Conservation (phyloP, 345 rosid species). For the Lagerstroemia speciosa region DNA sequence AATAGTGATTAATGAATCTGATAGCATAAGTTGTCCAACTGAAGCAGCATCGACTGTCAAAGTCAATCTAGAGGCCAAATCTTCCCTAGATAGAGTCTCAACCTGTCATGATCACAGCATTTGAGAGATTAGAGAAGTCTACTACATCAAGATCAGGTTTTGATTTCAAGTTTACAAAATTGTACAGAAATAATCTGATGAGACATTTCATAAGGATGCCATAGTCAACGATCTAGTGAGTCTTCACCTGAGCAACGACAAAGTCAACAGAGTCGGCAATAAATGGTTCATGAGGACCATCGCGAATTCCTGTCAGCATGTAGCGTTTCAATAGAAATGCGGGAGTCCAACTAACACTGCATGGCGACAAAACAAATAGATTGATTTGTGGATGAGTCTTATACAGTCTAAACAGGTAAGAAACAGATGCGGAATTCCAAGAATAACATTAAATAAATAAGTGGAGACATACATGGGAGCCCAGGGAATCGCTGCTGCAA, state of each 20-base stretch:
- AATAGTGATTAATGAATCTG: constrained; percentile 79
- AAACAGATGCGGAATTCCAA: not conserved
- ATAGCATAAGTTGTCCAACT: constrained; percentile 69
- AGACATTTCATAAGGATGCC: not conserved
- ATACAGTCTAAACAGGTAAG: not conserved
- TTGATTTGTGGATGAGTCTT: not conserved
- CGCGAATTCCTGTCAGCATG: constrained; percentile 84
- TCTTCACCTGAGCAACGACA: constrained; percentile 81
- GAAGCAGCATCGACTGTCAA: constrained; percentile 79
- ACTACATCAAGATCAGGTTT: not conserved
- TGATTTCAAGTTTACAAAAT: not conserved
- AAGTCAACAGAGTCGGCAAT: constrained; percentile 99
- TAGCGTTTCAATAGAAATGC: constrained; percentile 87
- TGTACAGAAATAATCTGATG: too few relatives aligned
- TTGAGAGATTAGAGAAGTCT: too few relatives aligned
- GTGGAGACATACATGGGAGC: constrained; percentile 81
- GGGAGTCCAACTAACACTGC: constrained; percentile 99
- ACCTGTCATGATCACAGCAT: constrained; percentile 35
- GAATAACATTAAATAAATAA: not conserved
- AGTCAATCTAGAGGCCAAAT: constrained; percentile 86
- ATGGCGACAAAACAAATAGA: not conserved
- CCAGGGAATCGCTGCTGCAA: constrained; percentile 97
- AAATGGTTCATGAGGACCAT: constrained; percentile 96
- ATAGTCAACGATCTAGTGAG: not conserved
- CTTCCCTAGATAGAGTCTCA: constrained; percentile 88